Evolutionary conservation across 352 stramenopile genomes (phyloP), one percentile per base, ranked within the genome.

Genomic region (Lagenidium sp.): DNA sequence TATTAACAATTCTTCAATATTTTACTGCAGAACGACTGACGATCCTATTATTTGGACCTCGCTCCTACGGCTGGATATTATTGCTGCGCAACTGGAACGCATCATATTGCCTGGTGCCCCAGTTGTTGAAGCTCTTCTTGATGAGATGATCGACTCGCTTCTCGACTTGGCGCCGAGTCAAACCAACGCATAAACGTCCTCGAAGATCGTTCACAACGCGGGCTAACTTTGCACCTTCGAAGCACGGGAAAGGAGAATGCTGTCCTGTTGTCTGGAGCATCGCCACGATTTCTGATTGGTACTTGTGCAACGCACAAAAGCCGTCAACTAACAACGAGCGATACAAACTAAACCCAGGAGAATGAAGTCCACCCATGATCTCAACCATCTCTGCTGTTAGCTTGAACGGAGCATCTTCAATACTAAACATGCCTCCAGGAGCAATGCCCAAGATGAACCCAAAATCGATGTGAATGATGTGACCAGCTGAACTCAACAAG

Each of bases 391-490:
- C 96, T 22, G 82, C 79, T 2, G 95, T 98, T 13, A 99, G 72
- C 63, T 99, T 99, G 73, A 99, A 99, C n/a, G 96, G 95, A 15
- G 95, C 95, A 40, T 95, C 89, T 65, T 99, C 96, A 11, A 99
- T 78, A 29, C 76, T 96, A 47, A 98, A 98, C 61, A 97, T 94
- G 18, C 97, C 92, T 38, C 96, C 96, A 11, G 96, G 95, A n/a
- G 87, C 94, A 63, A 97, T 98, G 12, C 93, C 94, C 44, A 99
- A 82, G 30, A 98, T 95, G 64, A 99, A 99, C 8, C 96, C 96
- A 68, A 99, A 99, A 59, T 99, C 96, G 58, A 99, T 99, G 69
- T 98, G 94, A 51, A 99, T 95, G 28, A 99, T 69, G 53, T 96
- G 92, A 6, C 96, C 95, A 28, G 92, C 69, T 3, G 78, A 91